Conservation (phyloP, 768 basidiomycete species). For the Cubamyces lactineus region DNA sequence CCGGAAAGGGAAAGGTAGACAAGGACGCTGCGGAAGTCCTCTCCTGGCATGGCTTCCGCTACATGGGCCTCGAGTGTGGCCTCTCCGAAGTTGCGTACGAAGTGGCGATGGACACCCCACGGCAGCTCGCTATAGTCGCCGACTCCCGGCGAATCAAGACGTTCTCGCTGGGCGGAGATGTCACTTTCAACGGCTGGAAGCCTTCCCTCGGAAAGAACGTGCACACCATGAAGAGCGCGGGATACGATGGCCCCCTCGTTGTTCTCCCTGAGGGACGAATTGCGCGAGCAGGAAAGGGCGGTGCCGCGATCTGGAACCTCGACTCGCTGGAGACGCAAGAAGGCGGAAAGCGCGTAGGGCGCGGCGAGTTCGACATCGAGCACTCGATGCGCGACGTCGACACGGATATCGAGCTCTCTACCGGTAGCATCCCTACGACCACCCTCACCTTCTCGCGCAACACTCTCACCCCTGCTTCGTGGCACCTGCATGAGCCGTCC, state of each 20-base stretch:
- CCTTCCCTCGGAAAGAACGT: slow-evolving; percentile 22
- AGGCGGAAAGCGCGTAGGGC: slow-evolving; percentile 8
- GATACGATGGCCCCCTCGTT: slow-evolving; percentile 36
- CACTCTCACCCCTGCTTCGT: slow-evolving; percentile 13
- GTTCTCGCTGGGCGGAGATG: slow-evolving; percentile 36
- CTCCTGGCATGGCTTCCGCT: slow-evolving; percentile 2
- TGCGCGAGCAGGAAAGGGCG: slow-evolving; percentile 40
- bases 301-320: slow-evolving; percentile 41
- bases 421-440: slow-evolving; percentile 29
- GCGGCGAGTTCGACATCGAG: not conserved
- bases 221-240: slow-evolving; percentile 38
- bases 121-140: slow-evolving; percentile 39
- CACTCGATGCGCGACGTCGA: slow-evolving; percentile 30
- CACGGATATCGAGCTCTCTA: slow-evolving; percentile 38
- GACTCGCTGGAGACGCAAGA: slow-evolving; percentile 39
- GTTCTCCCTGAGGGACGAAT: slow-evolving; percentile 34
- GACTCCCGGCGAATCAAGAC: slow-evolving; percentile 43
- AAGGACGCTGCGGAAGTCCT: not conserved
- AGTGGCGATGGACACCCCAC: slow-evolving; percentile 16
- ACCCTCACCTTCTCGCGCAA: slow-evolving; percentile 10
- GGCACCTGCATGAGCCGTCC: slow-evolving; percentile 34
- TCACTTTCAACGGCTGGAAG: not conserved
- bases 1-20: not conserved
- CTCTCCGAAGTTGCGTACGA: slow-evolving; percentile 30
- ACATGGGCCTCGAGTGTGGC: slow-evolving; percentile 24